Conservation (phyloP, 2,329 filamentous ascomycete genomes). For the Cercospora sojina region DNA sequence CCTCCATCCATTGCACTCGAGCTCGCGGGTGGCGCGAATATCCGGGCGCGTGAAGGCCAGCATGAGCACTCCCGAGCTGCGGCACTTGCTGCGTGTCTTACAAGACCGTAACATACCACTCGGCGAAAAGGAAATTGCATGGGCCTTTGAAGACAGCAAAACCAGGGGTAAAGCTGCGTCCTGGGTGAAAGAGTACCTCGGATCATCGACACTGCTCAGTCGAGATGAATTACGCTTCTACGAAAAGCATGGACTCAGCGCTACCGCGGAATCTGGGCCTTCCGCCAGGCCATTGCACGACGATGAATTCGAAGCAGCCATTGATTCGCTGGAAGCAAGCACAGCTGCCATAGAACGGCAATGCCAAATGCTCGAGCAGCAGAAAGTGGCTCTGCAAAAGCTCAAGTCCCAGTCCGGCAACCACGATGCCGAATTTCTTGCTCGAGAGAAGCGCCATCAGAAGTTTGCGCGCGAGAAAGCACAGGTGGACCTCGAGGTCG, state of each 20-base stretch:
- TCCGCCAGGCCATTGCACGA: slow-evolving; percentile 54
- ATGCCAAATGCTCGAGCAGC: slow-evolving; percentile 59
- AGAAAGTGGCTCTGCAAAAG: slow-evolving; percentile 61
- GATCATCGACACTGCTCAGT: slow-evolving; percentile 48
- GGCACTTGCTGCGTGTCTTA: slow-evolving; percentile 46
- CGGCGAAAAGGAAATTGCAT: slow-evolving; percentile 48
- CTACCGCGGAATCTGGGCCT: not conserved
- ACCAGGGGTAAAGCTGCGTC: slow-evolving; percentile 43
- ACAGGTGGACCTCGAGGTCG: slow-evolving; percentile 42
- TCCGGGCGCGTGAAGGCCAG: not conserved
- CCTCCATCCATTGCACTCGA: not conserved
- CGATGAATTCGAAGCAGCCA: slow-evolving; percentile 60
- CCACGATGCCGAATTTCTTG: not conserved
- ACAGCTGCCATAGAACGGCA: slow-evolving; percentile 65
- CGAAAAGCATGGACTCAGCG: slow-evolving; percentile 35
- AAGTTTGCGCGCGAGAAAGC: slow-evolving; percentile 42
- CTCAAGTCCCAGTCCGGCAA: slow-evolving; percentile 47
- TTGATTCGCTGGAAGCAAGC: slow-evolving; percentile 63
- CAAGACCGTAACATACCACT: slow-evolving; percentile 47
- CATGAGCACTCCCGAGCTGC: slow-evolving; percentile 33
- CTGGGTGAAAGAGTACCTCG: slow-evolving; percentile 51
- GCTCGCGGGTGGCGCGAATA: not conserved
- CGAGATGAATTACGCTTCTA: slow-evolving; percentile 50
- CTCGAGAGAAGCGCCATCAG: slow-evolving; percentile 21
- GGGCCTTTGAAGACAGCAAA: slow-evolving; percentile 47